A percentile compares a stretch with the other conserved stretches of the same genome.
Conservation (phyloP, 2,329 filamentous ascomycete genomes). For the Aureobasidium mangrovei region DNA sequence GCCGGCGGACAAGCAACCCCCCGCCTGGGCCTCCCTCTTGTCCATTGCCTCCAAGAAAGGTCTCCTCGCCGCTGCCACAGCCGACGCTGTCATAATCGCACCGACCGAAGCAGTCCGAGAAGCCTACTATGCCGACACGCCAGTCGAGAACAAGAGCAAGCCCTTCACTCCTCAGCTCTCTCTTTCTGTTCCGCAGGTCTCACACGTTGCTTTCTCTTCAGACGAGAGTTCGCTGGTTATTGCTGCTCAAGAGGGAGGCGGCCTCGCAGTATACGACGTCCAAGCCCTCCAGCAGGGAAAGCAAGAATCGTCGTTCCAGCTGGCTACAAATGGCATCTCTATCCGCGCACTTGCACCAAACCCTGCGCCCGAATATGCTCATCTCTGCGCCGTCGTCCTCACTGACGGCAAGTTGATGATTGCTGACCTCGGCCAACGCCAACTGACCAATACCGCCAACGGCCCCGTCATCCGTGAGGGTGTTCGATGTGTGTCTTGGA, state of each 20-base stretch:
- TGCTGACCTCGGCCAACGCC: constrained; percentile 64
- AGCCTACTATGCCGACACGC: constrained; percentile 46
- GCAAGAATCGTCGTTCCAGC: constrained; percentile 61
- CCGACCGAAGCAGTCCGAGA: constrained; percentile 70
- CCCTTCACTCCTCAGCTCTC: constrained; percentile 64
- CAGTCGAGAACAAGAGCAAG: constrained; percentile 54
- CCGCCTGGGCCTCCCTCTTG: constrained; percentile 71
- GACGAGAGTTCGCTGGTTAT: constrained; percentile 79
- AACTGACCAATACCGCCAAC: constrained; percentile 48
- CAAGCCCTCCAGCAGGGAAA: constrained; percentile 57
- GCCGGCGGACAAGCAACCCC: constrained; percentile 59
- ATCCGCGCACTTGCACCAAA: constrained; percentile 73
- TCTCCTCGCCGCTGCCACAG: constrained; percentile 78
- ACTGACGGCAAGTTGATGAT: constrained; percentile 72
- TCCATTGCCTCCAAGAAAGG: constrained; percentile 72
- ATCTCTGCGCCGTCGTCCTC: constrained; percentile 74
- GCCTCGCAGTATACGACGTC: constrained; percentile 75
- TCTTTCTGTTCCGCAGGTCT: constrained; percentile 67
- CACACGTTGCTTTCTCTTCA: constrained; percentile 84
- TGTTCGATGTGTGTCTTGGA: constrained; percentile 85
- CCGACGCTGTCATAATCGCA: constrained; percentile 66
- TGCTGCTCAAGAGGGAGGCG: constrained; percentile 71
- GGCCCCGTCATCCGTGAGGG: constrained; percentile 59
- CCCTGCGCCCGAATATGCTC: constrained; percentile 61
- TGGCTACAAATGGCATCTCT: constrained; percentile 65